phyloP scores from a whole-genome alignment of 2,329 filamentous ascomycete genomes.

The Aspergillus sp. region DNA sequence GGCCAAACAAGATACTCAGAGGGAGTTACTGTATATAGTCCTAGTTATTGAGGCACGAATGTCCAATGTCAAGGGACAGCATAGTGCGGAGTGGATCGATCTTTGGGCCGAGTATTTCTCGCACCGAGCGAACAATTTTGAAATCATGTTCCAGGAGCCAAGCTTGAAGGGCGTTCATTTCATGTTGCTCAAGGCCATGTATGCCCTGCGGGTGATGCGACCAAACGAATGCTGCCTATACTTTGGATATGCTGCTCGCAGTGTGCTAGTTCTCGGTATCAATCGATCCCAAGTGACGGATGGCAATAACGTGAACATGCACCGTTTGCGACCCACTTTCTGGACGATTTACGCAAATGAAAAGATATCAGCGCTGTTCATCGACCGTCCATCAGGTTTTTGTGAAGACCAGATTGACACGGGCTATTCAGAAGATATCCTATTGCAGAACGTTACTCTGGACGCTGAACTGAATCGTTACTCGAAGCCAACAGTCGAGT shows the following conservation, averaged over 20 bases:
- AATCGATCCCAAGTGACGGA: conserved; percentile 11
- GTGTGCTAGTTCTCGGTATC: conserved; percentile 8
- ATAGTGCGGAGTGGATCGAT: too few species aligned
- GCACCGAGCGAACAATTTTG: conserved; percentile 2
- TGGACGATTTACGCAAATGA: conserved; percentile 9
- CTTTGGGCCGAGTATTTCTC: conserved; percentile 10
- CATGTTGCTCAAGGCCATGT: conserved; percentile 12
- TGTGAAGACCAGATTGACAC: conserved; percentile 10
- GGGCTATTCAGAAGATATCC: conserved; percentile 7
- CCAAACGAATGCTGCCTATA: conserved; percentile 12
- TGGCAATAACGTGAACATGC: conserved; percentile 5
- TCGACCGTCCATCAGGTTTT: conserved; percentile 9
- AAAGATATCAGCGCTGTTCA: conserved; percentile 8
- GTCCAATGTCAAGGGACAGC: conserved; percentile 2
- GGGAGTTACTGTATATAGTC: conserved; percentile 12
- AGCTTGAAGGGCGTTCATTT: conserved; percentile 5
- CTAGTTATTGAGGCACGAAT: conserved; percentile 9
- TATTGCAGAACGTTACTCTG: neutral
- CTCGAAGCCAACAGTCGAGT: conserved; percentile 5
- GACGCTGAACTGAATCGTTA: too few species aligned
- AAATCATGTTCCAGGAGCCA: conserved; percentile 7
- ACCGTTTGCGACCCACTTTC: conserved; percentile 8
- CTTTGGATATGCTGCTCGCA: conserved; percentile 9
- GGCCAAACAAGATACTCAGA: neutral
- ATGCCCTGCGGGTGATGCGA: conserved; percentile 10